A percentile compares a stretch with the other conserved stretches of the same genome.
These are phyloP conservation scores for Pleurotus giganteus DNA, from an alignment of 768 basidiomycete genomes.

Conservation along the genomic window DNA sequence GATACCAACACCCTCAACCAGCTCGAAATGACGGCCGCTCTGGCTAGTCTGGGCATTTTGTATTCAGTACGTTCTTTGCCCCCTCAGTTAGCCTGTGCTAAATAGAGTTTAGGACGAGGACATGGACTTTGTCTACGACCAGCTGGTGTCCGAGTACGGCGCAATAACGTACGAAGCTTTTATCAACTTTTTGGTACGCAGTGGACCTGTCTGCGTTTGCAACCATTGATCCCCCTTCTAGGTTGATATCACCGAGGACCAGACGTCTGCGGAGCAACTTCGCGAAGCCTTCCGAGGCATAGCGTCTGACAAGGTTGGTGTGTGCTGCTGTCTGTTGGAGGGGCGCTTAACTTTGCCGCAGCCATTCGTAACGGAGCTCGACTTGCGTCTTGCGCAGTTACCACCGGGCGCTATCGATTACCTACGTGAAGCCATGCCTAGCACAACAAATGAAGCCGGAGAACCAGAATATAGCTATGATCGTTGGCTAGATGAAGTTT, in stretches of 20 bases:
- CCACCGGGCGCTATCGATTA: constrained; percentile 77
- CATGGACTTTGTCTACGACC: constrained; percentile 78
- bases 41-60: constrained; percentile 91
- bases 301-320: constrained; percentile 79
- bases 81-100: background rate
- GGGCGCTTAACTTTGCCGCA: constrained; percentile 33
- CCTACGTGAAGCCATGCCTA: constrained; percentile 80
- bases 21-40: constrained; percentile 89
- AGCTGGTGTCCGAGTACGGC: constrained; percentile 78
- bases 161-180: constrained; percentile 93
- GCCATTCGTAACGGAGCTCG: constrained; percentile 92
- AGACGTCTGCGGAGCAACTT: constrained; percentile 89
- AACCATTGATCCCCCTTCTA: constrained; percentile 28
- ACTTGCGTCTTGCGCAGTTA: constrained; percentile 81
- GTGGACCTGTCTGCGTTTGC: background rate
- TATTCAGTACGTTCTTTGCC: constrained; percentile 61
- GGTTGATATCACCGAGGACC: constrained; percentile 97
- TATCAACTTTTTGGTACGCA: constrained; percentile 81
- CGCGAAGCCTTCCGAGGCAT: constrained; percentile 92
- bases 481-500: constrained; percentile 77
- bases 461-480: constrained; percentile 82
- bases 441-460: constrained; percentile 43
- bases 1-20: constrained; percentile 83
- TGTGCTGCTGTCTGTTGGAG: background rate
- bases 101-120: constrained; percentile 69